These are phyloP conservation scores for Trichophyton rubrum DNA, from an alignment of 2,329 filamentous ascomycete genomes.

Conservation along the genomic window DNA sequence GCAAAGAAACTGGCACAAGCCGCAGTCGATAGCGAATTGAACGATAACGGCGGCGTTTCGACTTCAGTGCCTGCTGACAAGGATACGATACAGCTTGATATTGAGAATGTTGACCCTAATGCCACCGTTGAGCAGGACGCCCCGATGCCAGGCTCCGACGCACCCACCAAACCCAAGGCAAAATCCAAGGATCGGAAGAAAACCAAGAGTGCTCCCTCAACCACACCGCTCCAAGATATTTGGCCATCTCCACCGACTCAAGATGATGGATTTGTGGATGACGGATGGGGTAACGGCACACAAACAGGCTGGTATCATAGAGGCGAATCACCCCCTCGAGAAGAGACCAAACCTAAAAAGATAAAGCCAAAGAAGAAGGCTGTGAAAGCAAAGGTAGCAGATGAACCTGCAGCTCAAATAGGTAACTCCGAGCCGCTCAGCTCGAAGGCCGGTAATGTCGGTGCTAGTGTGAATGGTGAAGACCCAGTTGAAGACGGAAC, in stretches of 20 bases:
- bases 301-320: neutral
- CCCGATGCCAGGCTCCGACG: neutral
- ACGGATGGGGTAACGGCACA: neutral
- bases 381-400: neutral
- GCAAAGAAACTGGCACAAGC: neutral
- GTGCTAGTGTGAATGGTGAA: neutral
- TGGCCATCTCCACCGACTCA: neutral
- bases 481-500: neutral
- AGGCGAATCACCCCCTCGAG: neutral
- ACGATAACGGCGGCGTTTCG: neutral
- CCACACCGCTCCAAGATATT: neutral
- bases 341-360: neutral
- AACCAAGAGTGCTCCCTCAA: neutral
- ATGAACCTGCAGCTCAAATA: neutral
- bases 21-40: neutral
- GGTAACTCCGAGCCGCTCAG: neutral
- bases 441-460: neutral
- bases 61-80: neutral
- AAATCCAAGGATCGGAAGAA: neutral
- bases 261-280: neutral
- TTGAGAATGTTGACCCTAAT: neutral
- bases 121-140: neutral
- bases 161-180: neutral
- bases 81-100: neutral
- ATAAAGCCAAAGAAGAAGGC: neutral